A percentile compares a stretch with the other conserved stretches of the same genome.
Conservation (phyloP, 805 yeast genomes). For the Barnettozyma sp. region DNA sequence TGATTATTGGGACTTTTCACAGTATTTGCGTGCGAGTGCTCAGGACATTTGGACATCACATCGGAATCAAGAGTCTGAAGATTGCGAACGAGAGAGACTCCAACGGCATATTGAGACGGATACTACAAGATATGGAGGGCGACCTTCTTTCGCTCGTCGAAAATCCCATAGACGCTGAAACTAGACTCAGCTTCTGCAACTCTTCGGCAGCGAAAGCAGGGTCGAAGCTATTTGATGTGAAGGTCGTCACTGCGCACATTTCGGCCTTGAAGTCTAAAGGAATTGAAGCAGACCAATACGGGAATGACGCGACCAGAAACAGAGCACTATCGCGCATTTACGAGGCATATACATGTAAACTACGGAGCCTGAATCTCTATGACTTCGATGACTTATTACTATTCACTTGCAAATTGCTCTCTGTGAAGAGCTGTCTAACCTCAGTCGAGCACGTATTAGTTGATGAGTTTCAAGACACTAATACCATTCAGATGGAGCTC, state of each 20-base stretch:
- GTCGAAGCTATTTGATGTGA: constrained; percentile 7
- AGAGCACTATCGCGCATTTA: constrained; percentile 38
- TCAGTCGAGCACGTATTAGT: constrained; percentile 64
- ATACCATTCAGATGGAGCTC: constrained; percentile 63
- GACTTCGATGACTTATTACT: constrained; percentile 85
- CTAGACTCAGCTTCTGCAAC: background rate
- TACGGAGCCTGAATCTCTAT: constrained; percentile 38
- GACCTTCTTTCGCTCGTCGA: constrained; percentile 2
- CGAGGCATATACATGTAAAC: constrained; percentile 42
- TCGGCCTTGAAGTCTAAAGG: constrained; percentile 54
- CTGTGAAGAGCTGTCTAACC: constrained; percentile 16
- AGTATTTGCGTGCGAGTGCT: constrained; percentile 64
- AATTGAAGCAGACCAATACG: constrained; percentile 36
- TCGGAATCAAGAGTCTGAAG: constrained; percentile 40
- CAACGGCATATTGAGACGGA: constrained; percentile 36
- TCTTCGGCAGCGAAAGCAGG: constrained; percentile 1
- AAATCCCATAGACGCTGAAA: background rate
- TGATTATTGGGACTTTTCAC: constrained; percentile 87
- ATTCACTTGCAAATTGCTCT: constrained; percentile 43
- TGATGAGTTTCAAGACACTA: constrained; percentile 95
- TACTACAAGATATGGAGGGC: constrained; percentile 23
- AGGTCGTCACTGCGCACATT: constrained; percentile 26
- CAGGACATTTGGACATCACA: constrained; percentile 42
- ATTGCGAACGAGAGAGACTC: constrained; percentile 66
- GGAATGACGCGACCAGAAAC: constrained; percentile 21